These are phyloP conservation scores for Vigna hirtella DNA, from an alignment of 306 rosid genomes.

Conservation along the genomic window DNA sequence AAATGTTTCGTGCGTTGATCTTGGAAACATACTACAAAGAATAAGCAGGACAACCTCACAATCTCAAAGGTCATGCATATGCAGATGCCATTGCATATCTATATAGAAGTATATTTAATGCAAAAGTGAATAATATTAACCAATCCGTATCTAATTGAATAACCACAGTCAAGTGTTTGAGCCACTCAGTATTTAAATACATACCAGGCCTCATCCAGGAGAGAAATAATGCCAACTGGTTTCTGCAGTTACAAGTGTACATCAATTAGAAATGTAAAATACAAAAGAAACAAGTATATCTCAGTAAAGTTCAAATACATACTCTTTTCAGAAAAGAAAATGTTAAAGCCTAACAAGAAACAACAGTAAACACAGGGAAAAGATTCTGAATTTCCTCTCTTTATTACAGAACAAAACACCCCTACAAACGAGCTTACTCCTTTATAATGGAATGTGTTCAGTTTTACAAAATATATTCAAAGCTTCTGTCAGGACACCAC, in stretches of 20 bases:
- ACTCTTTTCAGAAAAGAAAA: no score
- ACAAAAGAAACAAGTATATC: not conserved
- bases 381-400: no score
- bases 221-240: conserved; percentile 96
- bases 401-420: no score
- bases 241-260: conserved; percentile 66
- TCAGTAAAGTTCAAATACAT: conserved; percentile 5
- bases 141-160: conserved; percentile 13
- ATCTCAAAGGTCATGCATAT: conserved; percentile 44
- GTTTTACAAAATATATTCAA: no score
- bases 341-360: no score
- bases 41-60: conserved; percentile 47
- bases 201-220: conserved; percentile 98
- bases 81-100: not conserved
- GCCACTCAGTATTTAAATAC: conserved; percentile 40
- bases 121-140: conserved; percentile 25
- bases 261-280: conserved; percentile 50
- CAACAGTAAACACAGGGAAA: no score
- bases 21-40: conserved; percentile 95
- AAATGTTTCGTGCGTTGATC: conserved; percentile 91
- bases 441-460: no score
- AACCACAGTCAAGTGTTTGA: conserved; percentile 15
- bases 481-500: no score
- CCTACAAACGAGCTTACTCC: no score
- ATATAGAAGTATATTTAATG: not conserved